These are phyloP conservation scores for Starmerella powellii DNA, from an alignment of 805 yeast genomes.

Conservation along the genomic window DNA sequence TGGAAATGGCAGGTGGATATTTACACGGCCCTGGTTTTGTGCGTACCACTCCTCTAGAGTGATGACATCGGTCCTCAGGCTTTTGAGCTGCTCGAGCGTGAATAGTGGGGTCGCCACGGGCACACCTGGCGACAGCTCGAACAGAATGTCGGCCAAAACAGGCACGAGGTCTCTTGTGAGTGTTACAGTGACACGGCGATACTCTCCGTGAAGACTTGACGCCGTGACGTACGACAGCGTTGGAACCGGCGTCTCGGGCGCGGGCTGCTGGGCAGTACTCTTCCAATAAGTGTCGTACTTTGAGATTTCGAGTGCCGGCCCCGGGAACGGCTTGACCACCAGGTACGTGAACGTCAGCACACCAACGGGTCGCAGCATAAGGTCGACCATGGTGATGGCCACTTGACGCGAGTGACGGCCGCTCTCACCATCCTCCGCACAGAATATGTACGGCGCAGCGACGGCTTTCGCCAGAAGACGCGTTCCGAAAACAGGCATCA, in stretches of 20 bases:
- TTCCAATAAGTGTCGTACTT: constrained; percentile 97
- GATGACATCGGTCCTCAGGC: constrained; percentile 12
- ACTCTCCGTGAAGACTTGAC: constrained; percentile 76
- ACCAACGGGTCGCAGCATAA: constrained; percentile 71
- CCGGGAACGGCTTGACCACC: constrained; percentile 79
- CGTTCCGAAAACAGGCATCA: constrained; percentile 91
- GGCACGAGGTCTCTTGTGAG: constrained; percentile 75
- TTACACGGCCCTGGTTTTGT: constrained; percentile 13
- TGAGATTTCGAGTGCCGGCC: constrained; percentile 71
- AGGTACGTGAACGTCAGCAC: constrained; percentile 65
- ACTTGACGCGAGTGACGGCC: constrained; percentile 27
- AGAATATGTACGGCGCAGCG: constrained; percentile 49
- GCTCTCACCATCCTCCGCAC: constrained; percentile 15
- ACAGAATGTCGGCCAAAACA: constrained; percentile 42
- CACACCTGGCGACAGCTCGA: constrained; percentile 66
- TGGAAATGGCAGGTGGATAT: constrained; percentile 25
- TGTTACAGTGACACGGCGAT: constrained; percentile 56
- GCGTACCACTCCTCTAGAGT: constrained; percentile 27
- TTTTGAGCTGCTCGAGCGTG: constrained; percentile 23
- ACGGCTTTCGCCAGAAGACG: constrained; percentile 81
- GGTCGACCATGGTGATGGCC: constrained; percentile 65
- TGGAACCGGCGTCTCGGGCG: constrained; percentile 12
- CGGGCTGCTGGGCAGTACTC: constrained; percentile 43
- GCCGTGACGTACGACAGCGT: constrained; percentile 71
- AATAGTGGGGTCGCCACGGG: constrained; percentile 30